A percentile compares a stretch with the other conserved stretches of the same genome.
These are phyloP conservation scores for Eimeria maxima DNA, from an alignment of 169 alveolate species.

Conservation along the genomic window DNA sequence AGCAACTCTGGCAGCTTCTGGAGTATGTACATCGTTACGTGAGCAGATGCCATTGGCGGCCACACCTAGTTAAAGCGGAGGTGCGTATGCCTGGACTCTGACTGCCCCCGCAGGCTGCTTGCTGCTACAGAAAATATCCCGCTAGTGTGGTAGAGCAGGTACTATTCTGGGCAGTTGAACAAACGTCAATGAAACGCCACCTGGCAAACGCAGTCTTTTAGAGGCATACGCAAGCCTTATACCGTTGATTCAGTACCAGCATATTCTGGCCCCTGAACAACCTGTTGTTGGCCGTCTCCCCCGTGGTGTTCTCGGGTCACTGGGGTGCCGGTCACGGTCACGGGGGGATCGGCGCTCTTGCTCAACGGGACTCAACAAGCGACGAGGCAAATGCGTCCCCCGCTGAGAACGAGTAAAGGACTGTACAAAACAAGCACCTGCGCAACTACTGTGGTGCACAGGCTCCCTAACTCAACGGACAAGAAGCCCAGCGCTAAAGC, in stretches of 20 bases:
- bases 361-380: background rate
- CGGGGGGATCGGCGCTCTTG: background rate
- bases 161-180: background rate
- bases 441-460: background rate
- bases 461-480: background rate
- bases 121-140: background rate
- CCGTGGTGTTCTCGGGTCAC: slow-evolving; percentile 25
- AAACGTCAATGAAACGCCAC: background rate
- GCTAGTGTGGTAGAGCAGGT: background rate
- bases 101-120: background rate
- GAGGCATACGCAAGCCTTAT: background rate
- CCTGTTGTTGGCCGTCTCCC: background rate
- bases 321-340: background rate
- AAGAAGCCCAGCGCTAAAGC: background rate
- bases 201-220: background rate
- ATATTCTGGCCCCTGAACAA: background rate
- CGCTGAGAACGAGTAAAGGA: background rate
- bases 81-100: background rate
- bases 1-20: slow-evolving; percentile 15
- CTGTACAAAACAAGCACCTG: background rate
- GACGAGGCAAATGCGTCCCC: background rate
- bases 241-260: slow-evolving; percentile 6
- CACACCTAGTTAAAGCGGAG: background rate
- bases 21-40: background rate
- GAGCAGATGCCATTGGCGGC: background rate